These are phyloP conservation scores for Trichophyton schoenleinii DNA, from an alignment of 2,329 filamentous ascomycete species.

Conservation along the genomic window DNA sequence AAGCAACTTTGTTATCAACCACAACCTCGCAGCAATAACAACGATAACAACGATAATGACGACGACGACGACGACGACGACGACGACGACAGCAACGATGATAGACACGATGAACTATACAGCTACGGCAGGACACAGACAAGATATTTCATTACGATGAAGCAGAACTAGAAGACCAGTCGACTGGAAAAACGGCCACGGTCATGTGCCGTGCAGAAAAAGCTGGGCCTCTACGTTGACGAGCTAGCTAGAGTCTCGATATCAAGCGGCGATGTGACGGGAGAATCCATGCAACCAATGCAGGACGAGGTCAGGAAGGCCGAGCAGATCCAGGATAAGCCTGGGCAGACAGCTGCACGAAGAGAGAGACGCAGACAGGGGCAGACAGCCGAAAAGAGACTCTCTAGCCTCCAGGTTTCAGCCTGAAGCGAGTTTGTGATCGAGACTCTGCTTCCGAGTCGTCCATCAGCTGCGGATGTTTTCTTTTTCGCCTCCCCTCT, in stretches of 20 bases:
- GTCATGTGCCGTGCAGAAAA: not conserved
- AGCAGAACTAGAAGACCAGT: not conserved
- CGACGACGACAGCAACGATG: no score
- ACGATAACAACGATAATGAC: not conserved
- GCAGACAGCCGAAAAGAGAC: not conserved
- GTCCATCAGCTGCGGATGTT: not conserved
- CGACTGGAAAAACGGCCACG: not conserved
- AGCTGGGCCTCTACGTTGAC: not conserved
- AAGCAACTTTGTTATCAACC: not conserved
- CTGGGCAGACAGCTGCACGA: no score
- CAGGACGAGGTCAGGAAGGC: conserved; percentile 1
- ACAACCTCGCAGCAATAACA: not conserved
- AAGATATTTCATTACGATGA: not conserved
- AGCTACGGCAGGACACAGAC: not conserved
- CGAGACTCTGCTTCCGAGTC: not conserved
- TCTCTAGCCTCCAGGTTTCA: not conserved
- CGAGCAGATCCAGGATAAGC: not conserved
- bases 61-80: not conserved
- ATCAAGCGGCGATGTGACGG: not conserved
- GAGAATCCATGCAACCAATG: not conserved
- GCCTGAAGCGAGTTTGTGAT: not conserved
- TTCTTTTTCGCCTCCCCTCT: not conserved
- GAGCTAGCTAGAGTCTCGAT: not conserved
- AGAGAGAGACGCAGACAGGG: not conserved
- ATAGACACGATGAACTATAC: not conserved